Evolutionary conservation across 2,329 filamentous ascomycete species (phyloP), one percentile per base, ranked within the genome.

Genomic region (Pleomassaria siparia): DNA sequence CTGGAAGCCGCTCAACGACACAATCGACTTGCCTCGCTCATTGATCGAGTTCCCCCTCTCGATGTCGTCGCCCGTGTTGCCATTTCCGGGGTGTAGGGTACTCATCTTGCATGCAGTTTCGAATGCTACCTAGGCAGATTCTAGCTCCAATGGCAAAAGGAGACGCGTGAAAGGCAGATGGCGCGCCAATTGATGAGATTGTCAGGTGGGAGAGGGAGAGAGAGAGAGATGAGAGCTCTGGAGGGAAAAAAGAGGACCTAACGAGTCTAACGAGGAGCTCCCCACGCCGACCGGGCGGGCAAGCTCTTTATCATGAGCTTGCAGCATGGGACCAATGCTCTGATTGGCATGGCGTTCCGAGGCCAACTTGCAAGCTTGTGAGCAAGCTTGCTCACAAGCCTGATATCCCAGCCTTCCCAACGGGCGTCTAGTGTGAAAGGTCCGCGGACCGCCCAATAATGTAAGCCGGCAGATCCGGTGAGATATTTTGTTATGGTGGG

Each of bases 1-100:
- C 59, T 77, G 74, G 51, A 72, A 69, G 39, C 61, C 65, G 41
- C 61, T 61, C 58, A 66, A 56, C 43, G 53, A 58, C 54, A 66
- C 64, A 24, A 67, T 66, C 35, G 67, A 71, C 59, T 66, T 65
- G 28, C 66, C 62, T 44, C 67, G 64, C 46, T 61, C 60, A 53
- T 54, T 63, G 53, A 52, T 58, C 52, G 60, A 56, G 30, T 43
- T 49, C 28, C 51, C 54, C 28, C 64, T 60, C 61, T 70, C 67
- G 56, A 69, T 55, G 56, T 69, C 66, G 54, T 66, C 62, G 54
- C 56, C n/a, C n/a, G n/a, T 55, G 50, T 57, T 58, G 40, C 43
- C 47, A 37, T 15, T 25, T 5, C 9, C 20, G 7, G 35, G 35
- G n/a, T 37, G 35, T 21, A 24, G n/a, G 13, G n/a, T n/a, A n/a